A percentile compares a stretch with the other conserved stretches of the same genome.
Evolutionary conservation across 495 filamentous ascomycete species (phyloP).

Genomic region (Penicillium roqueforti): DNA sequence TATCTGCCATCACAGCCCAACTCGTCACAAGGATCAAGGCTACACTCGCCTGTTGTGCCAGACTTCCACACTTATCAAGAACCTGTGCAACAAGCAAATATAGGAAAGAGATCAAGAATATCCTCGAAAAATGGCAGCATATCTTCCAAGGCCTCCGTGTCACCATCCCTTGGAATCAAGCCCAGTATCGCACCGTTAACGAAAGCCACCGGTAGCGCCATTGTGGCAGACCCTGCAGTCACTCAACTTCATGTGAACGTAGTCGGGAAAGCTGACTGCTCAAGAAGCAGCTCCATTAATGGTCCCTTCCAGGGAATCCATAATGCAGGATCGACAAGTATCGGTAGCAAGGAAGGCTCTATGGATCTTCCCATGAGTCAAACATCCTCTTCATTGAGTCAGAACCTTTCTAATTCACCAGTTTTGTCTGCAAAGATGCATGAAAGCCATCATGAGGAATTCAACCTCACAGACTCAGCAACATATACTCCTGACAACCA

Average conservation of each 20-base stretch:
- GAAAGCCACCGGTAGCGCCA: slow-evolving; percentile 39
- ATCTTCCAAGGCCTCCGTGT: slow-evolving; percentile 49
- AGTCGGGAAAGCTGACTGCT: slow-evolving; percentile 39
- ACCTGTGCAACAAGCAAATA: slow-evolving; percentile 32
- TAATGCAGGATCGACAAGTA: slow-evolving; percentile 28
- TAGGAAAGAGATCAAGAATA: slow-evolving; percentile 49
- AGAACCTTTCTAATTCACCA: slow-evolving; percentile 34
- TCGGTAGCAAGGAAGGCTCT: slow-evolving; percentile 31
- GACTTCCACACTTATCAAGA: slow-evolving; percentile 32
- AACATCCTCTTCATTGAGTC: slow-evolving; percentile 31
- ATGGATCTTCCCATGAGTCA: slow-evolving; percentile 26
- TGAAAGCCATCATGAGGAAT: slow-evolving; percentile 26
- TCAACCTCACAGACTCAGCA: slow-evolving; percentile 18
- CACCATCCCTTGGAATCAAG: slow-evolving; percentile 40
- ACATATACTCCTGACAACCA: slow-evolving; percentile 22
- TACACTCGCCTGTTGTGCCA: slow-evolving; percentile 39
- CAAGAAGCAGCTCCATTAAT: slow-evolving; percentile 35
- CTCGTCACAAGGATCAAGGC: slow-evolving; percentile 37
- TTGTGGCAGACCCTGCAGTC: slow-evolving; percentile 39
- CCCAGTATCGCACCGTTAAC: slow-evolving; percentile 41
- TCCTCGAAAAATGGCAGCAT: slow-evolving; percentile 52
- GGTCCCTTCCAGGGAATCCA: slow-evolving; percentile 25
- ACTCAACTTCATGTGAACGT: slow-evolving; percentile 56
- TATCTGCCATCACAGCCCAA: slow-evolving; percentile 26
- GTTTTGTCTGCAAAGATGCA: slow-evolving; percentile 29